A percentile compares a stretch with the other conserved stretches of the same genome.
These are phyloP conservation scores for Solanum rostratum DNA, from an alignment of 257 asterid species.

Conservation along the genomic window DNA sequence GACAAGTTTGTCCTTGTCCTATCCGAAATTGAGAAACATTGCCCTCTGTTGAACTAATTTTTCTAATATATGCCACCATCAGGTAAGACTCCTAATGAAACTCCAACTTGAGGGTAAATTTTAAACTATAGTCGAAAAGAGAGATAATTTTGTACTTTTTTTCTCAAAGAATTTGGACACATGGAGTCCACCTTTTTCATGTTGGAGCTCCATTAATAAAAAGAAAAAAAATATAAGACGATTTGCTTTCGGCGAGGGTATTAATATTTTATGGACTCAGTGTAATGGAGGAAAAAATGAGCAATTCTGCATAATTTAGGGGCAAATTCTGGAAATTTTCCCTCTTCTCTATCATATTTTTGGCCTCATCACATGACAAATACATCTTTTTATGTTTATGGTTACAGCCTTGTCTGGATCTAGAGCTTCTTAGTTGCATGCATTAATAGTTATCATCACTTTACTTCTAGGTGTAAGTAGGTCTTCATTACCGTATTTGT, in stretches of 20 bases:
- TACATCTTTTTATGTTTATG: neutral
- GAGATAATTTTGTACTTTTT: neutral
- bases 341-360: neutral
- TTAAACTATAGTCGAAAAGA: neutral
- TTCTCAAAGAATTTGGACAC: neutral
- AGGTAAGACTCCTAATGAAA: neutral
- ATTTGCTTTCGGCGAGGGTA: neutral
- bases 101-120: neutral
- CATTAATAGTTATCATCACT: neutral
- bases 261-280: neutral
- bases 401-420: neutral
- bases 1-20: neutral
- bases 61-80: neutral
- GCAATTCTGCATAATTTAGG: neutral
- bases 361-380: neutral
- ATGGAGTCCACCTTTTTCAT: neutral
- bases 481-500: constrained; percentile 4
- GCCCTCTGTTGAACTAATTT: neutral
- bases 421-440: neutral
- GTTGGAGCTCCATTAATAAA: neutral
- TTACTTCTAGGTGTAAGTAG: neutral
- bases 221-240: neutral
- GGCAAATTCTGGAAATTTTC: neutral
- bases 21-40: neutral
- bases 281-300: neutral